Evolutionary conservation across 2,329 filamentous ascomycete species (phyloP).

Genomic region (Delphinella strobiligena): DNA sequence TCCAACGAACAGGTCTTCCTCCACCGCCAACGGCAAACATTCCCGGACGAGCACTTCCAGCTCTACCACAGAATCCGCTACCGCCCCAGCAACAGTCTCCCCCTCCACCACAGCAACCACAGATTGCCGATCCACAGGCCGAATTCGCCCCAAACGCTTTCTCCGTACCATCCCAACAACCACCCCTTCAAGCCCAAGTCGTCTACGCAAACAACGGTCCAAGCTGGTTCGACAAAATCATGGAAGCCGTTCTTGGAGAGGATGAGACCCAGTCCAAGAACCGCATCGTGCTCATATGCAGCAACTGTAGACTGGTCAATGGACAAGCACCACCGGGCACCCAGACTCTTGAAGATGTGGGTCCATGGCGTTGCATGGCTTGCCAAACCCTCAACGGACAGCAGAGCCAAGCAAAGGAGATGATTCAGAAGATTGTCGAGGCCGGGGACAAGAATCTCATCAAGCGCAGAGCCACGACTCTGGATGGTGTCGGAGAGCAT

Average conservation of each 20-base stretch:
- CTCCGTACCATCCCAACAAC: conserved; percentile 23
- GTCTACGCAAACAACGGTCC: conserved; percentile 18
- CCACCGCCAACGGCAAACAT: conserved; percentile 58
- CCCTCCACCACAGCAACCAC: neutral
- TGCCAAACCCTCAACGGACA: conserved; percentile 75
- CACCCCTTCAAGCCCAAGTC: conserved; percentile 10
- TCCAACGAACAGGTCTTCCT: conserved; percentile 44
- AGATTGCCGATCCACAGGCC: conserved; percentile 13
- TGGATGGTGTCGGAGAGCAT: conserved; percentile 13
- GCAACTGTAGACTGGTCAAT: conserved; percentile 75
- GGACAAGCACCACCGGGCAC: conserved; percentile 88
- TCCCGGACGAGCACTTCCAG: conserved; percentile 24
- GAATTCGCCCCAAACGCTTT: conserved; percentile 67
- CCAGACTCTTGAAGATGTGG: conserved; percentile 63
- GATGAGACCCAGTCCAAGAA: conserved; percentile 91
- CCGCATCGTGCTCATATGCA: conserved; percentile 76
- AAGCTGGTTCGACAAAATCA: conserved; percentile 88
- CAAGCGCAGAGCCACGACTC: conserved; percentile 9
- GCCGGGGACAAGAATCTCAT: conserved; percentile 7
- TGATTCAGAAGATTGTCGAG: conserved; percentile 38
- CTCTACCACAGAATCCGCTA: conserved; percentile 42
- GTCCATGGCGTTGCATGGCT: conserved; percentile 77
- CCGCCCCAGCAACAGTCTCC: conserved; percentile 11
- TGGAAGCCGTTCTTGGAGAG: conserved; percentile 86
- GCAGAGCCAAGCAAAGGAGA: conserved; percentile 61